Evolutionary conservation across 371 early-diverging fungal species (phyloP).

Genomic region (Mortierella sp.): DNA sequence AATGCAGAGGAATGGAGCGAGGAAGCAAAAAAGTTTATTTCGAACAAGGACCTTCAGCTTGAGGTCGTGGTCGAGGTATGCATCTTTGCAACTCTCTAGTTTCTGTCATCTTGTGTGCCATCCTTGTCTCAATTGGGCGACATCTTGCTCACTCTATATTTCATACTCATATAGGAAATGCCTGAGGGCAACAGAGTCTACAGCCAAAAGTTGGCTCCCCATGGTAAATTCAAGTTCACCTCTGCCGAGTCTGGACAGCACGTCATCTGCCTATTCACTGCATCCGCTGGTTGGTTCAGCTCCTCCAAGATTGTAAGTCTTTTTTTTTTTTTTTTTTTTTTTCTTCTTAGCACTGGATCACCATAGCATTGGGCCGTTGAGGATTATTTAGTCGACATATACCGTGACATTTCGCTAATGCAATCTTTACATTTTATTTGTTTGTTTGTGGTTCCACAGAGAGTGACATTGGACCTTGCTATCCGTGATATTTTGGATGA

Average conservation of each 20-base stretch:
- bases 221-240: slow-evolving; percentile 91
- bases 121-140: background rate
- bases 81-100: background rate
- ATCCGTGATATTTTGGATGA: slow-evolving; percentile 47
- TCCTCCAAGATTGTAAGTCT: slow-evolving; percentile 45
- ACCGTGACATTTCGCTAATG: background rate
- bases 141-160: background rate
- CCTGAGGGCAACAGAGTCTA: slow-evolving; percentile 70
- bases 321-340: no score
- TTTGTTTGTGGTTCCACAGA: slow-evolving; percentile 10
- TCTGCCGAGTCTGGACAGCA: slow-evolving; percentile 91
- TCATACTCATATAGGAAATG: slow-evolving; percentile 63
- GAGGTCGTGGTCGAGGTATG: slow-evolving; percentile 64
- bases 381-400: no score
- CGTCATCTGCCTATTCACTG: slow-evolving; percentile 83
- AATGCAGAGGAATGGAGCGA: slow-evolving; percentile 84
- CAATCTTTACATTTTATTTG: no score
- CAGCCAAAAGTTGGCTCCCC: slow-evolving; percentile 77
- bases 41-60: slow-evolving; percentile 87
- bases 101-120: background rate
- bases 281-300: slow-evolving; percentile 68
- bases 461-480: slow-evolving; percentile 37
- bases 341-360: no score
- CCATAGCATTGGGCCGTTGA: no score
- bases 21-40: slow-evolving; percentile 71